Conservation (phyloP, 768 basidiomycete genomes). For the Tylopilus sp. region DNA sequence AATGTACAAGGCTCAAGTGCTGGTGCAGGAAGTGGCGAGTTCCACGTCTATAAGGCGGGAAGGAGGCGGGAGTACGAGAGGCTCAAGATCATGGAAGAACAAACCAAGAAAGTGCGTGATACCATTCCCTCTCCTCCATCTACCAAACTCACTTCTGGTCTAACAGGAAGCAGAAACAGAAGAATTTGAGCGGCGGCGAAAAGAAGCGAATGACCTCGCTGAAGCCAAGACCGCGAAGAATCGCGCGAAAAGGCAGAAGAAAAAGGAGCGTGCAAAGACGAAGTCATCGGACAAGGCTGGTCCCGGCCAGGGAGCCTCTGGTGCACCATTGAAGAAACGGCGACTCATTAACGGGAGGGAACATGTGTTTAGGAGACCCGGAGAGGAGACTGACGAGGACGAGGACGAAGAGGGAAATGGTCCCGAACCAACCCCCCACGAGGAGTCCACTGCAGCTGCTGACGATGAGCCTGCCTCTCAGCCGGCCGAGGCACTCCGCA, state of each 20-base stretch:
- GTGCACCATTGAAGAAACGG: conserved; percentile 69
- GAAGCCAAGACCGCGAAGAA: conserved; percentile 95
- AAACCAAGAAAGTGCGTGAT: conserved; percentile 61
- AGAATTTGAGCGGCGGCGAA: conserved; percentile 75
- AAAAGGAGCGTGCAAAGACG: conserved; percentile 69
- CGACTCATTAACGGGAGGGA: conserved; percentile 77
- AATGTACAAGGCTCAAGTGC: conserved; percentile 98
- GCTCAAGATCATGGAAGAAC: conserved; percentile 85
- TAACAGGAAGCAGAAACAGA: conserved; percentile 62
- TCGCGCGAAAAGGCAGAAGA: conserved; percentile 89
- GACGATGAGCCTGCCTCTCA: conserved; percentile 3
- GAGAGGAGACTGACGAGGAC: conserved; percentile 48
- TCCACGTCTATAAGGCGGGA: conserved; percentile 97
- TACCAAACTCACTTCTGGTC: conserved; percentile 1
- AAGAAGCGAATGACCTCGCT: conserved; percentile 63
- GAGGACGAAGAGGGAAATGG: conserved; percentile 35
- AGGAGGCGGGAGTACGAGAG: conserved; percentile 94
- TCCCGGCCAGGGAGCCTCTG: conserved; percentile 26
- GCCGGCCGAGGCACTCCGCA: conserved; percentile 8
- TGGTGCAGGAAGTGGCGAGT: conserved; percentile 95
- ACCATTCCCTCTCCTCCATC: neutral
- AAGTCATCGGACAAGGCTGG: conserved; percentile 31
- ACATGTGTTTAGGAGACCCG: conserved; percentile 53
- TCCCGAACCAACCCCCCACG: neutral
- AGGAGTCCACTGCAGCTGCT: conserved; percentile 1